Percentiles rank a stretch among this genome's conserved stretches.
Conservation (phyloP, 352 stramenopile genomes). For the Phytophthora ohioensis region DNA sequence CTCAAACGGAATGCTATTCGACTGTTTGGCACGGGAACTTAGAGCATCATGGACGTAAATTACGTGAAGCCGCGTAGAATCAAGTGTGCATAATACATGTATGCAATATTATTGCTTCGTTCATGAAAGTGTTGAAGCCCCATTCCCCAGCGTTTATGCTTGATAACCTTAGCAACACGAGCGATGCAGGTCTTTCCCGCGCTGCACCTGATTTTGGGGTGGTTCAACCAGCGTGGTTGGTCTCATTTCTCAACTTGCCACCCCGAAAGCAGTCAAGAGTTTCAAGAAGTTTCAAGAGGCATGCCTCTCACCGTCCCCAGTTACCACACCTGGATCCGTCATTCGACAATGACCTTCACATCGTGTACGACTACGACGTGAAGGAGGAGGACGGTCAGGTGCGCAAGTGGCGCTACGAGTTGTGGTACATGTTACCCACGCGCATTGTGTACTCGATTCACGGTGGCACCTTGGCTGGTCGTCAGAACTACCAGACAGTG, state of each 20-base stretch:
- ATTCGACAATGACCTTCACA: slow-evolving; percentile 53
- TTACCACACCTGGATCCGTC: slow-evolving; percentile 61
- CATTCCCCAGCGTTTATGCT: too few relatives aligned
- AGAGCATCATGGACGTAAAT: slow-evolving; percentile 8
- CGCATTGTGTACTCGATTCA: slow-evolving; percentile 65
- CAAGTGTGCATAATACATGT: too few relatives aligned
- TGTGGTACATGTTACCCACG: slow-evolving; percentile 39
- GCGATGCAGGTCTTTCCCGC: too few relatives aligned
- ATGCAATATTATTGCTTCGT: too few relatives aligned
- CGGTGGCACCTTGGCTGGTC: slow-evolving; percentile 55
- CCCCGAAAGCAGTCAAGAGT: too few relatives aligned
- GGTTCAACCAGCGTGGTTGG: too few relatives aligned
- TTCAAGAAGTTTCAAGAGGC: too few relatives aligned
- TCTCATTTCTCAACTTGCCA: too few relatives aligned
- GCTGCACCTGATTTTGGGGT: too few relatives aligned
- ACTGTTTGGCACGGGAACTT: slow-evolving; percentile 12
- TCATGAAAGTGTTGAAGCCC: too few relatives aligned
- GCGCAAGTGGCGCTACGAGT: slow-evolving; percentile 62
- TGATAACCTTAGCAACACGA: too few relatives aligned
- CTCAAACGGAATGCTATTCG: slow-evolving; percentile 20
- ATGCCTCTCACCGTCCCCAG: slow-evolving; percentile 39
- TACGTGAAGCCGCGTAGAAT: too few relatives aligned
- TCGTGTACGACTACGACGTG: slow-evolving; percentile 60
- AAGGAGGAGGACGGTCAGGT: slow-evolving; percentile 14
- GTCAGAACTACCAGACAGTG: slow-evolving; percentile 62